Conservation (phyloP, 192 early-diverging fungal genomes). For the Gonapodya prolifera region DNA sequence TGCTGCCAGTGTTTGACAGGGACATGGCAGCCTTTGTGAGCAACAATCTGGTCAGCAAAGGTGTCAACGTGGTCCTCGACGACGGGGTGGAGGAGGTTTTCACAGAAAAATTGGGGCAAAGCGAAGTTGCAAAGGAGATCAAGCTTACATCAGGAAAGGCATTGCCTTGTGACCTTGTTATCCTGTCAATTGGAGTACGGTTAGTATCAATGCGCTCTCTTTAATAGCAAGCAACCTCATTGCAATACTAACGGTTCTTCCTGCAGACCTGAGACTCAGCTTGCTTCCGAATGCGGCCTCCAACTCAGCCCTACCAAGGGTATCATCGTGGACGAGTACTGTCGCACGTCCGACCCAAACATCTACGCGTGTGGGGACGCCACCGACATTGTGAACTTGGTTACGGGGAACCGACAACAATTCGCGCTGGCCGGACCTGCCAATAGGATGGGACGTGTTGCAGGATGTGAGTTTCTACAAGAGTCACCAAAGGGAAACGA, state of each 20-base stretch:
- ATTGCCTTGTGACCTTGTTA: not conserved
- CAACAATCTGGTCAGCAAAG: not conserved
- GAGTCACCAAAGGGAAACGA: too few species aligned
- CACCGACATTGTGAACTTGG: not conserved
- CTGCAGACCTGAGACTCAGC: not conserved
- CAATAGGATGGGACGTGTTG: not conserved
- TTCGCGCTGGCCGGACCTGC: not conserved
- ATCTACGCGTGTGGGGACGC: not conserved
- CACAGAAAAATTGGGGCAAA: not conserved
- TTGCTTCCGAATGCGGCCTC: not conserved
- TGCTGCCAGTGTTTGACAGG: not conserved
- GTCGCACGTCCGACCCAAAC: not conserved
- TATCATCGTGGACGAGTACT: not conserved
- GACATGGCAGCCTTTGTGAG: not conserved
- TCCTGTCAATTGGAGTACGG: not conserved
- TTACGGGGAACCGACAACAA: not conserved
- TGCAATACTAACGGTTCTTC: too few species aligned
- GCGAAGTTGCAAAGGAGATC: not conserved
- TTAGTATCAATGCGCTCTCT: too few species aligned
- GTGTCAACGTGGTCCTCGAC: conserved; percentile 1
- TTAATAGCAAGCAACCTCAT: too few species aligned
- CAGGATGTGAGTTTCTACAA: too few species aligned
- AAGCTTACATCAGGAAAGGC: not conserved
- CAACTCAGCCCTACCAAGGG: not conserved
- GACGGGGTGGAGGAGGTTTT: not conserved